These are phyloP conservation scores for Asterochloris erici DNA, from an alignment of 139 green algal species.

Conservation along the genomic window DNA sequence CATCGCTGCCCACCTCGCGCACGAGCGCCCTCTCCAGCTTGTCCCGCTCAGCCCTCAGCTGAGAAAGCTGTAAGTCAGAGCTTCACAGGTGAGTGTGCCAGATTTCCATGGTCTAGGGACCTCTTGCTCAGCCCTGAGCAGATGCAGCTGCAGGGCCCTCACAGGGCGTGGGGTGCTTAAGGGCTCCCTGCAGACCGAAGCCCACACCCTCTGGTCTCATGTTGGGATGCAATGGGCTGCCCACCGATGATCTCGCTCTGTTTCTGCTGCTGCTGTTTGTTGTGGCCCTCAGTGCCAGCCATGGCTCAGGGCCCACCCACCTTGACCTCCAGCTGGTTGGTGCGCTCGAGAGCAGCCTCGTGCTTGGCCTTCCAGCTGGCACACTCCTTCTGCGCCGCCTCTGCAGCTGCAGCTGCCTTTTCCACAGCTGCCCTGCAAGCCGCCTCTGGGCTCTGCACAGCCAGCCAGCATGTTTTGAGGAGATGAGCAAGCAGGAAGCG, in stretches of 20 bases:
- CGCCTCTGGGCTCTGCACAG: slow-evolving; percentile 4
- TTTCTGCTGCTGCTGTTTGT: too few relatives aligned
- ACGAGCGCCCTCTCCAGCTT: slow-evolving; percentile 49
- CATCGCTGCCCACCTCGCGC: slow-evolving; percentile 61
- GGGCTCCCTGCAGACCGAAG: neutral
- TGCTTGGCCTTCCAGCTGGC: slow-evolving; percentile 6
- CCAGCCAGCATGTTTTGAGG: neutral
- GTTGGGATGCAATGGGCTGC: neutral
- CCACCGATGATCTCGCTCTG: neutral
- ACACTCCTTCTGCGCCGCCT: slow-evolving; percentile 18
- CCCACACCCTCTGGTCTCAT: neutral
- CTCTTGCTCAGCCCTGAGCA: slow-evolving; percentile 1
- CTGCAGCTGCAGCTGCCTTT: slow-evolving; percentile 14
- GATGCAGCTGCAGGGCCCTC: neutral
- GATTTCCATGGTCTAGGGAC: too few relatives aligned
- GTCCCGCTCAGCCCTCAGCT: slow-evolving; percentile 51
- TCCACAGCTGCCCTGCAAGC: slow-evolving; percentile 11
- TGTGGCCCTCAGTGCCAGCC: too few relatives aligned
- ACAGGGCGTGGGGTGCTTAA: neutral
- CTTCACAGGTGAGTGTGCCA: neutral
- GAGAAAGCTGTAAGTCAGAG: slow-evolving; percentile 35
- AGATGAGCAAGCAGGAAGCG: neutral
- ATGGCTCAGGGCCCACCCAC: neutral
- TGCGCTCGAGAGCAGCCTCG: slow-evolving; percentile 8
- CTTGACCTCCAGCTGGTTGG: slow-evolving; percentile 16